Evolutionary conservation across 257 asterid species (phyloP).

Genomic region (Fraxinus anomala): DNA sequence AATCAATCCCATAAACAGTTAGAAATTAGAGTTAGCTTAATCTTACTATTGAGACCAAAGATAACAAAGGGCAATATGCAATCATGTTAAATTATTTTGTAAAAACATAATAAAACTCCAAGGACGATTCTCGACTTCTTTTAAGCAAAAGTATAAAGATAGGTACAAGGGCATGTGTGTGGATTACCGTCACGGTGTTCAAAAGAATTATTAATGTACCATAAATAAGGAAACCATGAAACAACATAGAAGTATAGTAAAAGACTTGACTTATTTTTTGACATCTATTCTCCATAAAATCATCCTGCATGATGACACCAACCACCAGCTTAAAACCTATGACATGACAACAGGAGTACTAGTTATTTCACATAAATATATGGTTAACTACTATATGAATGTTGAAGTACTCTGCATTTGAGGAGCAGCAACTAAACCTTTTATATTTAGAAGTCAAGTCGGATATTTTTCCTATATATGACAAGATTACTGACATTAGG

Average conservation of each 20-base stretch:
- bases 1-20: neutral
- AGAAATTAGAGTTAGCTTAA: neutral
- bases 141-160: conserved; percentile 1
- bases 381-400: neutral
- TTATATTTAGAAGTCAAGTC: neutral
- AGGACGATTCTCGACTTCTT: neutral
- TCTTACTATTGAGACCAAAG: neutral
- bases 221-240: neutral
- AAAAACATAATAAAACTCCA: neutral
- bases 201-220: conserved; percentile 1
- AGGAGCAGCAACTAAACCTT: neutral
- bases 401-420: neutral
- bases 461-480: neutral
- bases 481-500: conserved; percentile 3
- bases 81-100: conserved; percentile 8
- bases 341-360: neutral
- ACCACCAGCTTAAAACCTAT: neutral
- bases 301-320: neutral
- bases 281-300: conserved; percentile 2
- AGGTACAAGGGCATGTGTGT: neutral
- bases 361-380: neutral
- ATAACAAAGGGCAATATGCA: conserved; percentile 11
- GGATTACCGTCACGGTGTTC: neutral
- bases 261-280: neutral
- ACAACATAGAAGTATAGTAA: neutral